Evolutionary conservation across 1,284 basidiomycete genomes (phyloP).

Genomic region (Papiliotrema flavescens): DNA sequence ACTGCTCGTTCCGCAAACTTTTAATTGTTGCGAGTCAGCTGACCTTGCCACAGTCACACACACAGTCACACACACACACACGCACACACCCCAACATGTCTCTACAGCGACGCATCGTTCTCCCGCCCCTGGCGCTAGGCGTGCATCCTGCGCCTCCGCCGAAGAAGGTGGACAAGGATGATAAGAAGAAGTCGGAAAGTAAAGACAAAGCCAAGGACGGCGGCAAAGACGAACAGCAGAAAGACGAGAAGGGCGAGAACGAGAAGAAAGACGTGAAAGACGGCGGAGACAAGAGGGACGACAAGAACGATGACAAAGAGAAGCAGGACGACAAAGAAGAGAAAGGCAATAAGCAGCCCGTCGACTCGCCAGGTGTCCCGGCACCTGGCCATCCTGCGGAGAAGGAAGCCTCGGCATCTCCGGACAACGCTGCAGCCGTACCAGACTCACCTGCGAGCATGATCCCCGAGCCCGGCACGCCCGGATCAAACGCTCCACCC

Average conservation of each 20-base stretch:
- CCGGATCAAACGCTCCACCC: conserved; percentile 1
- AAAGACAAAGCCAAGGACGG: conserved; percentile 4
- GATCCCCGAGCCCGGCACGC: conserved; percentile 23
- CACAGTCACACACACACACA: too few relatives aligned
- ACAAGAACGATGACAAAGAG: background rate
- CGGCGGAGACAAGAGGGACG: background rate
- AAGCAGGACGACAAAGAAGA: too few relatives aligned
- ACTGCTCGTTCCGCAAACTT: background rate
- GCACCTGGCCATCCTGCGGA: background rate
- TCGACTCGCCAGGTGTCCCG: background rate
- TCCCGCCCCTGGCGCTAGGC: conserved; percentile 31
- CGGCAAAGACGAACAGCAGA: conserved; percentile 3
- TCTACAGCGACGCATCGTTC: conserved; percentile 26
- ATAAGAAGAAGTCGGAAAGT: conserved; percentile 6
- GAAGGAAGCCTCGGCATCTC: background rate
- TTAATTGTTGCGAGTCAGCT: background rate
- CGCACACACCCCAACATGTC: conserved; percentile 24
- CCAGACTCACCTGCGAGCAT: conserved; percentile 18
- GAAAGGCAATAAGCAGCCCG: background rate
- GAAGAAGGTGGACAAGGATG: conserved; percentile 8
- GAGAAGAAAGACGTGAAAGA: conserved; percentile 1
- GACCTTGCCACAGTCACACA: background rate
- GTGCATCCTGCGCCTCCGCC: conserved; percentile 29
- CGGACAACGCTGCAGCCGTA: background rate
- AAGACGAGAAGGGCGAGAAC: background rate